Base-by-base conservation (phyloP, 306 rosid genomes). In the Trifolium pratense region DNA sequence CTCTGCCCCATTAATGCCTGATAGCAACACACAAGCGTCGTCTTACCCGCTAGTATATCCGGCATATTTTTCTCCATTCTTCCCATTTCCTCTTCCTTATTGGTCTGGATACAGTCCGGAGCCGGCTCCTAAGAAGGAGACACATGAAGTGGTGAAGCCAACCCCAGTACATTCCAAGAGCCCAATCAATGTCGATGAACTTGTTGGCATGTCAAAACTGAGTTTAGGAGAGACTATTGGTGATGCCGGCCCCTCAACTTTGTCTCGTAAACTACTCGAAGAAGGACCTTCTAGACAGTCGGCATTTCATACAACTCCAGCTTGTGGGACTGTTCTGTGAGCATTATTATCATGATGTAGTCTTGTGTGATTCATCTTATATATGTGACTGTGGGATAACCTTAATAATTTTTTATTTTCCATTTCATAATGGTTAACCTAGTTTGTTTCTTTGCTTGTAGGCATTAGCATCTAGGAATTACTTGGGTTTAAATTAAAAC, bases 261-360 rank as follows among this genome's bases (percentile, higher is more conserved):
- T 94, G 68, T 88, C 97, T 5, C 86, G 80, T 7, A 89, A 94
- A 58, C 89, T 94, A 57, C 79, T 73, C 13, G 88, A 94, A 72
- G 97, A 94, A 72, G 97, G 99, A 16, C 92, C 99, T 32, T 84
- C 97, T 17, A 82, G 99, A 78, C 99, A 90, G 83, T 94, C 99
- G 0, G 99, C 99, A 16, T 94, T 94, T 76, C 99, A 94, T 43
- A 91, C 96, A 49, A 91, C 91, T 34, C 91, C 99, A 15, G 62
- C 84, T 11, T 87, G 97, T 65, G 86, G 86, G 15, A 53, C 59
- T 20, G 59, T 25, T 61, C 77, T 39, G 55, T 76, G 79, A 71
- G 75, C 81, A 32, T 63, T 43, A 74, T 70, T 17, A 57, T 73
- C 84, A 80, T 74, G 82, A 81, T 74, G 81, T 84, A 86, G 86